These are phyloP conservation scores for Blastocystis sp. DNA, from an alignment of 352 stramenopile genomes.

Conservation along the genomic window DNA sequence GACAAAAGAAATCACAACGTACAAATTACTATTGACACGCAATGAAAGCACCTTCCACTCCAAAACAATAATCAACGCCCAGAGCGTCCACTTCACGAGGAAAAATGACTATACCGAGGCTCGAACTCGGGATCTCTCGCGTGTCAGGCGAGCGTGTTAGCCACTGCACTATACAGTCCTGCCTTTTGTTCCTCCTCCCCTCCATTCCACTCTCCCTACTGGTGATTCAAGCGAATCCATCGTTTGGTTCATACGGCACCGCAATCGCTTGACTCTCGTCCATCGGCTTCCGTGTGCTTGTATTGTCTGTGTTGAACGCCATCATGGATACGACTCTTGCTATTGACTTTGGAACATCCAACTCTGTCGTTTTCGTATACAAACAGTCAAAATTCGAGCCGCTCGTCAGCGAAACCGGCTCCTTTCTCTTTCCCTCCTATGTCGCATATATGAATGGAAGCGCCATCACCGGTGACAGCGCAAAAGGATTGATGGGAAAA, in stretches of 20 bases:
- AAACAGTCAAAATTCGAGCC: neutral
- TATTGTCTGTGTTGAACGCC: too few species aligned
- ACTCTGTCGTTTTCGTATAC: neutral
- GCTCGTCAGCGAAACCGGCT: neutral
- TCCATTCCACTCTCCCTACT: too few species aligned
- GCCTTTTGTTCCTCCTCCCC: too few species aligned
- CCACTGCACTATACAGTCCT: constrained; percentile 48
- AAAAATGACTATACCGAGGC: constrained; percentile 52
- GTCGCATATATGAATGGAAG: neutral
- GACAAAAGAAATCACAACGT: too few species aligned
- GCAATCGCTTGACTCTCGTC: too few species aligned
- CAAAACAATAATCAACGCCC: neutral
- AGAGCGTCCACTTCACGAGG: neutral
- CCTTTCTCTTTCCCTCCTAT: constrained; percentile 7
- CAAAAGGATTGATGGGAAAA: neutral
- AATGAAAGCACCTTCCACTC: neutral
- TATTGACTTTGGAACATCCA: constrained; percentile 52
- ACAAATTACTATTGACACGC: too few species aligned
- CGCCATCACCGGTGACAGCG: neutral
- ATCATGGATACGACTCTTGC: constrained; percentile 19
- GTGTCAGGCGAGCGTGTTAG: constrained; percentile 45
- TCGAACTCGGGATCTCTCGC: constrained; percentile 51
- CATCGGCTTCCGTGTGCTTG: neutral
- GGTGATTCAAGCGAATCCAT: neutral
- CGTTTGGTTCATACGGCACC: neutral